Percentiles rank a stretch among this genome's conserved stretches.
These are phyloP conservation scores for Pyricularia sp. DNA, from an alignment of 2,329 filamentous ascomycete species.

Conservation along the genomic window DNA sequence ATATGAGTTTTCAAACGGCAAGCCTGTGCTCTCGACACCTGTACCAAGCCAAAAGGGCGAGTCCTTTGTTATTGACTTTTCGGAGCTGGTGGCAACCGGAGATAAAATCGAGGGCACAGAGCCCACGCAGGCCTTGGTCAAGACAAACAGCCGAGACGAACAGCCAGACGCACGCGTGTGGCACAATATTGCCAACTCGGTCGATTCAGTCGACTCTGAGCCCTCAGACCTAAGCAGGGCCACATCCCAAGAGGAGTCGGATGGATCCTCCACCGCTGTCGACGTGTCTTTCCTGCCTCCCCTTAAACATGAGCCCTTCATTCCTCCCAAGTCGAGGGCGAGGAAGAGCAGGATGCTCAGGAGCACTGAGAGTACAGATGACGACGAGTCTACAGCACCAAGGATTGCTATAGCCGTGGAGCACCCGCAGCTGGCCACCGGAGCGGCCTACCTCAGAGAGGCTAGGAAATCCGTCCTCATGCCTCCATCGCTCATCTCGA, in stretches of 20 bases:
- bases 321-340: constrained; percentile 16
- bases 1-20: background rate
- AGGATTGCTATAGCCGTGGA: background rate
- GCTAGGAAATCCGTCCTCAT: constrained; percentile 2
- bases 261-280: constrained; percentile 3
- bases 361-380: background rate
- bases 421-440: background rate
- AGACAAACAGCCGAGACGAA: background rate
- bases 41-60: background rate
- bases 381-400: background rate
- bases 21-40: background rate
- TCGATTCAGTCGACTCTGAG: background rate
- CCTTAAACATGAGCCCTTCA: constrained; percentile 23
- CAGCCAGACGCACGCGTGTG: background rate
- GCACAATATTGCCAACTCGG: background rate
- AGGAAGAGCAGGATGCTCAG: constrained; percentile 1
- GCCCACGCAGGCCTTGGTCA: background rate
- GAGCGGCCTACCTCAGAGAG: constrained; percentile 3
- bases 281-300: constrained; percentile 21
- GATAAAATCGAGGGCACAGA: background rate
- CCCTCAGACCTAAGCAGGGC: background rate
- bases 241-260: background rate
- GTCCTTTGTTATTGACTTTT: background rate
- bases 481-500: background rate
- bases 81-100: background rate